Base-by-base conservation (phyloP, 805 yeast genomes). In the Wickerhamiella nectarea region DNA sequence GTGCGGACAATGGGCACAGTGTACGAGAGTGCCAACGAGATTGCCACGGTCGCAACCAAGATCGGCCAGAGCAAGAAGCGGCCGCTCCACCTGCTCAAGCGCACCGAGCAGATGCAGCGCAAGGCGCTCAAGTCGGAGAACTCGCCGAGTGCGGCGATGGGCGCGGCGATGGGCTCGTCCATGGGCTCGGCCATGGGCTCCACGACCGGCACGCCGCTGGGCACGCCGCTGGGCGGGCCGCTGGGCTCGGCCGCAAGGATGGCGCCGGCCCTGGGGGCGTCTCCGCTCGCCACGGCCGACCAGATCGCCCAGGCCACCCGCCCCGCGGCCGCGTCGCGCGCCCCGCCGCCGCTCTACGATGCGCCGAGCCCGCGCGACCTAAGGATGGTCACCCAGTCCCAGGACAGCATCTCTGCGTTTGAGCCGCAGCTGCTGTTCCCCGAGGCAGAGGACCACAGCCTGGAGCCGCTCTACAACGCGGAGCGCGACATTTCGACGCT, bases 391-490 rank as follows among this genome's bases (percentile, higher is more conserved):
- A 59, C 63, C 12, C 54, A 52, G 34, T 31, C 29, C 20, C 53
- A 54, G 40, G 40, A 49, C 11, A 69, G 70, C 52, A 62, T 66
- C 44, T 74, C 70, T 42, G 70, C 70, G 48, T 74, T 74, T 57
- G 74, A 73, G 54, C 78, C 78, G 14, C 66, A 75, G 12, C 77
- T 72, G 48, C 64, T 74, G 49, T 74, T 74, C 50, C 78, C 78
- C 4, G 53, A 66, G 51, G 50, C 37, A 8, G 15, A 31, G 14
- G 24, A 19, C 12, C 19, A 31, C 22, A 37, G 21, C 10, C 46
- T 43, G 12, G 50, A 38, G 9, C 39, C 52, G 37, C 39, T 49
- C 26, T 44, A 38, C 28, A 38, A 44, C 5, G 34, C 43, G 12
- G 45, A 42, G 12, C 44, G 45, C 40, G 46, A 34, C 18, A 28